Evolutionary conservation across 139 green algal genomes (phyloP).

Genomic region (Micractinium sp.): DNA sequence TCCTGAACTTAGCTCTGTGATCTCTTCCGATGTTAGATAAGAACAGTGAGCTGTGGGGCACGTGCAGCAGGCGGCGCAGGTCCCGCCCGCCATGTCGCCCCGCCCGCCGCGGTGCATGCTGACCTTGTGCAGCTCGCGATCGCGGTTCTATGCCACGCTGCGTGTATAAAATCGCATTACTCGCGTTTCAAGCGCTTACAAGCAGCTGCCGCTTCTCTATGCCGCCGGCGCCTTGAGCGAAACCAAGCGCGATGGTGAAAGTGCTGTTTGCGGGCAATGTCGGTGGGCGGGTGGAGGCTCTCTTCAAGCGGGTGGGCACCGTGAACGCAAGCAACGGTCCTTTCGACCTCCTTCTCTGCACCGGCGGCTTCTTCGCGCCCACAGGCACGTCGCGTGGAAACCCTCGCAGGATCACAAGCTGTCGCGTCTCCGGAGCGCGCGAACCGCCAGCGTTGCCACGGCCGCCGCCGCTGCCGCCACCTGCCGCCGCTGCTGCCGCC

Average conservation of each 20-base stretch:
- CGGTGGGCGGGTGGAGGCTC: slow-evolving; percentile 50
- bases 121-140: too few relatives aligned
- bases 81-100: too few relatives aligned
- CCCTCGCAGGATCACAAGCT: neutral
- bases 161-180: too few relatives aligned
- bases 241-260: slow-evolving; percentile 36
- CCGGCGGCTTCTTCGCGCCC: slow-evolving; percentile 62
- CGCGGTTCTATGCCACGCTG: too few relatives aligned
- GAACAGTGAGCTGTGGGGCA: too few relatives aligned
- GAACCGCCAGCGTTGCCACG: neutral
- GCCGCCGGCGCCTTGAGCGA: neutral
- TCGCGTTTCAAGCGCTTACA: too few relatives aligned
- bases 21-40: too few relatives aligned
- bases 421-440: neutral
- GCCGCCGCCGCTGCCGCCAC: neutral
- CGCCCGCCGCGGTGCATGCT: too few relatives aligned
- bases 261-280: slow-evolving; percentile 66
- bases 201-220: neutral
- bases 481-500: neutral
- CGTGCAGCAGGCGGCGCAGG: too few relatives aligned
- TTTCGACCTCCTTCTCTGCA: slow-evolving; percentile 72
- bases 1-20: too few relatives aligned
- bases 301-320: slow-evolving; percentile 65
- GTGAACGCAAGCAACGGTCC: slow-evolving; percentile 70
- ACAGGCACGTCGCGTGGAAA: neutral